phyloP scores from a whole-genome alignment of 805 yeast genomes.

The Nakazawaea ernobii region DNA sequence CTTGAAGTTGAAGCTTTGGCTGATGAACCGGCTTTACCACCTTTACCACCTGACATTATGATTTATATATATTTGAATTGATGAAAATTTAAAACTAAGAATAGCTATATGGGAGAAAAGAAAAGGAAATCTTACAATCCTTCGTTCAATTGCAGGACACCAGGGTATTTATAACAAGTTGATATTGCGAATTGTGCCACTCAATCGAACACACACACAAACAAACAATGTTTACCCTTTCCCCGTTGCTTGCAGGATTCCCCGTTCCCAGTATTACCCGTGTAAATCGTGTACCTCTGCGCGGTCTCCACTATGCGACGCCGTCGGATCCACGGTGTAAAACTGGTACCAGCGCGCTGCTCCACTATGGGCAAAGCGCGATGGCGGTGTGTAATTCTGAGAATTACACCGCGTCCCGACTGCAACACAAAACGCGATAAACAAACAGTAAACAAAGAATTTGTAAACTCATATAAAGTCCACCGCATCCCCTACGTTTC shows the following conservation, averaged over 20 bases:
- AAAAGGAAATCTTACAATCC: neutral
- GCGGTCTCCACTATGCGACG: neutral
- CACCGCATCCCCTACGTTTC: neutral
- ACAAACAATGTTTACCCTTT: neutral
- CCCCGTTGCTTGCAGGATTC: neutral
- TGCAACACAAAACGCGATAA: neutral
- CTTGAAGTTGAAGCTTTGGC: conserved; percentile 96
- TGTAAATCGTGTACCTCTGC: neutral
- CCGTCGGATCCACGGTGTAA: neutral
- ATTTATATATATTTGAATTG: conserved; percentile 9
- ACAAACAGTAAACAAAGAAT: neutral
- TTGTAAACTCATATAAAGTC: neutral
- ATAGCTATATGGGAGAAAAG: conserved; percentile 2
- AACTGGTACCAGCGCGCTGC: too few species aligned
- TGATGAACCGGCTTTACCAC: conserved; percentile 91
- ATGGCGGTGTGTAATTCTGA: conserved; percentile 5
- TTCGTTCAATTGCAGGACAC: neutral
- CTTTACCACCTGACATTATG: conserved; percentile 66
- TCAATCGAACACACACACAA: too few species aligned
- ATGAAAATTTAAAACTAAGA: neutral
- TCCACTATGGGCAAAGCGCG: too few species aligned
- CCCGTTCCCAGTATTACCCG: neutral
- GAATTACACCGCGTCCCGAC: neutral
- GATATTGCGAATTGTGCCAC: neutral
- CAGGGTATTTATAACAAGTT: neutral